Percentiles rank a stretch among this genome's conserved stretches.
Evolutionary conservation across 352 stramenopile species (phyloP).

Genomic region (Phytophthora pinifolia): DNA sequence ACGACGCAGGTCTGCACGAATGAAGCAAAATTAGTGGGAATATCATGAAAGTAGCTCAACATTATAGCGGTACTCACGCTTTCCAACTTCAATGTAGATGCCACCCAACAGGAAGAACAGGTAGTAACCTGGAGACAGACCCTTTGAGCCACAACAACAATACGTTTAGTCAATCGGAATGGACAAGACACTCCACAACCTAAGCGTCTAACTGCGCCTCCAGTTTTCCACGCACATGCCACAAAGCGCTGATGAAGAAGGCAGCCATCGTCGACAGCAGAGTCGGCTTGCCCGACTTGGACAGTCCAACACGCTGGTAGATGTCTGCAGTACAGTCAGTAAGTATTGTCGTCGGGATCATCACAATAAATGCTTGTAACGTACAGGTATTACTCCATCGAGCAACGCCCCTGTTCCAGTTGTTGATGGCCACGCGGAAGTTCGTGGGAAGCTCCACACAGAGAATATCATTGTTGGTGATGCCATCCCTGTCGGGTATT

Average conservation of each 20-base stretch:
- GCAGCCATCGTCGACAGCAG: constrained; percentile 72
- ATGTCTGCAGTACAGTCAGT: constrained; percentile 54
- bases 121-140: constrained; percentile 87
- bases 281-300: constrained; percentile 75
- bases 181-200: not conserved
- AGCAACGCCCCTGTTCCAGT: constrained; percentile 88
- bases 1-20: constrained; percentile 60
- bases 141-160: constrained; percentile 31
- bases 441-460: constrained; percentile 87
- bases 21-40: not conserved
- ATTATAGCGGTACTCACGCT: constrained; percentile 40
- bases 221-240: constrained; percentile 58
- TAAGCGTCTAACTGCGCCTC: not conserved
- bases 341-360: not conserved
- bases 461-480: constrained; percentile 86
- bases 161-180: constrained; percentile 13
- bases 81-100: constrained; percentile 87
- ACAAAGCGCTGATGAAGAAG: constrained; percentile 85
- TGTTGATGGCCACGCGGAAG: constrained; percentile 86
- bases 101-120: constrained; percentile 85
- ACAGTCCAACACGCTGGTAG: constrained; percentile 81
- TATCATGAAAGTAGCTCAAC: not conserved
- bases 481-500: constrained; percentile 59
- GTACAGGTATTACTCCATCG: constrained; percentile 87
- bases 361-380: constrained; percentile 3